Base-by-base conservation (phyloP, 1,139 yeast species). In the Candida tropicalis region DNA sequence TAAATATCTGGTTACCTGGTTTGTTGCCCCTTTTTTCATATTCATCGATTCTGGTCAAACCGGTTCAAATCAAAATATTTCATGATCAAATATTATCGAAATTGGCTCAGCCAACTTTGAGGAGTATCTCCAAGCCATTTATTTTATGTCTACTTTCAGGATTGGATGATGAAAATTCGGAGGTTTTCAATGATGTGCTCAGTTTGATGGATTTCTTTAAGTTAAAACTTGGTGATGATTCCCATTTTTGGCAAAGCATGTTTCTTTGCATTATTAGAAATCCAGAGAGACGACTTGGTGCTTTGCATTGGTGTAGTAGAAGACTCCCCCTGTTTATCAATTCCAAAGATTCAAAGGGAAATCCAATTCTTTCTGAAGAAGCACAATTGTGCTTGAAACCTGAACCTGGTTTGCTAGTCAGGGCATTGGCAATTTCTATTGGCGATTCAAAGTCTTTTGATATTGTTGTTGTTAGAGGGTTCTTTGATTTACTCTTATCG, bases 141-240 rank as follows among this genome's bases (percentile, higher is more conserved):
- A 63, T 93, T 6, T 70, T 90, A 39, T 79, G 95, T 50, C 70
- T 91, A 32, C 64, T 93, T 10, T 90, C 97, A 0, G 97, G 97
- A 0, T 75, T 95, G 39, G 99, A 93, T 53, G 98, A 93, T 54
- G 97, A 90, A 52, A 80, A 89, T 37, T 83, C 93, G 16, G 99
- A 93, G 57, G 81, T 84, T 26, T 91, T 86, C 58, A 73, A 70
- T 12, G 78, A 82, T 3, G 77, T 82, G 1, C 53, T 89, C 44
- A 67, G 68, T 1, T 59, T 91, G 33, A 68, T 93, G 42, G 91
- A 84, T 41, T 61, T 67, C 2, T 73, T 90, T 54, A 81, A 82
- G 52, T 53, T 50, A n/a, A 79, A 79, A 39, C 60, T 89, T 25
- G 68, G 70, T 33, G 84, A 89, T 56, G 90, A 88, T 55, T 62